These are phyloP conservation scores for Erysimum cheiranthoides DNA, from an alignment of 345 rosid species.

Conservation along the genomic window DNA sequence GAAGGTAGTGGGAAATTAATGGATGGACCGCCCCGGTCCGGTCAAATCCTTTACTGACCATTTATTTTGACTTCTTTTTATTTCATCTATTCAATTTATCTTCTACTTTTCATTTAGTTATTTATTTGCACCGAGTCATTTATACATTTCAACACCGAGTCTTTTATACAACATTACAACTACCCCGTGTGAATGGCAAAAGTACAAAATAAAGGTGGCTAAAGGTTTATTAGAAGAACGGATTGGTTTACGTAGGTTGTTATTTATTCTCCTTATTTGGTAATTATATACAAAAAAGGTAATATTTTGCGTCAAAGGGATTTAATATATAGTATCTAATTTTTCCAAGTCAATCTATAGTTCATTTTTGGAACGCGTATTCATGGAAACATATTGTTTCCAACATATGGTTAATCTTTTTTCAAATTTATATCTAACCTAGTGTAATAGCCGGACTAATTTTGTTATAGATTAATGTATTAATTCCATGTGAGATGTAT, in stretches of 20 bases:
- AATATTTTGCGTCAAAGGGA: background rate
- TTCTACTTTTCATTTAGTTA: background rate
- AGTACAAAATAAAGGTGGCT: too few species aligned
- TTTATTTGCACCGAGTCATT: constrained; percentile 1
- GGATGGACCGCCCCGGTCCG: constrained; percentile 34
- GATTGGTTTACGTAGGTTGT: background rate
- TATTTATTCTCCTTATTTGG: background rate
- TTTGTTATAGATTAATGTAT: background rate
- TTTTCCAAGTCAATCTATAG: background rate
- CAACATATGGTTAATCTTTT: background rate
- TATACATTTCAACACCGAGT: constrained; percentile 27
- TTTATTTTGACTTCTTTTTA: constrained; percentile 42
- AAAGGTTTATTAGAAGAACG: background rate
- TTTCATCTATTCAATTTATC: background rate
- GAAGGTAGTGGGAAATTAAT: constrained; percentile 44
- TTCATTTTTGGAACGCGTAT: background rate
- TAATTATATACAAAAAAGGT: background rate
- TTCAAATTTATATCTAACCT: constrained; percentile 1
- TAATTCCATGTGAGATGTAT: constrained; percentile 1
- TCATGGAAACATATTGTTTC: background rate
- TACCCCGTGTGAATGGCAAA: constrained; percentile 2
- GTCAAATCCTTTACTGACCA: constrained; percentile 44
- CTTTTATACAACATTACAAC: constrained; percentile 2
- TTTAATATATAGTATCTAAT: background rate
- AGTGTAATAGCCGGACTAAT: background rate